phyloP scores from a whole-genome alignment of 352 stramenopile species.

The Phytopythium aichiense region DNA sequence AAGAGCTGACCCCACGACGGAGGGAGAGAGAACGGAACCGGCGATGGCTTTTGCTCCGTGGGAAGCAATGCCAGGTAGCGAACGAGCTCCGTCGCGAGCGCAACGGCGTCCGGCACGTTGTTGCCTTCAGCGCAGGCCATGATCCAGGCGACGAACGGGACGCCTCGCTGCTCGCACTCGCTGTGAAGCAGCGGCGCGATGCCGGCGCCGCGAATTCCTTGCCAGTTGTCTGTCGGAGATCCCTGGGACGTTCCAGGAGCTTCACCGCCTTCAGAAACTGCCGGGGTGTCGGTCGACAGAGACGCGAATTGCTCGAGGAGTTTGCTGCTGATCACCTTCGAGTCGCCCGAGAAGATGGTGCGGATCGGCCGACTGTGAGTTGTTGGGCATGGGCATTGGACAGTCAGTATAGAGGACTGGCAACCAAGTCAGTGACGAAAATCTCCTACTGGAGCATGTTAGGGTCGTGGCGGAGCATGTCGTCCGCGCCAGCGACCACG shows the following conservation, averaged over 20 bases:
- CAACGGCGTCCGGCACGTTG: slow-evolving; percentile 69
- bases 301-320: slow-evolving; percentile 40
- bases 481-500: slow-evolving; percentile 61
- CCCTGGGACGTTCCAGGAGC: neutral
- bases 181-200: slow-evolving; percentile 49
- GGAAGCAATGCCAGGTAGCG: slow-evolving; percentile 27
- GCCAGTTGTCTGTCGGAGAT: slow-evolving; percentile 21
- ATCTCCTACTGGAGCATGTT: slow-evolving; percentile 59
- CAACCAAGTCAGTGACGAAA: neutral
- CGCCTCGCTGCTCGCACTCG: slow-evolving; percentile 24
- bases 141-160: slow-evolving; percentile 53
- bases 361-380: slow-evolving; percentile 46
- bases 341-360: slow-evolving; percentile 39
- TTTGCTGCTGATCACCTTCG: slow-evolving; percentile 20
- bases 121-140: slow-evolving; percentile 75
- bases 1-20: slow-evolving; percentile 69
- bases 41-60: slow-evolving; percentile 1
- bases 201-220: slow-evolving; percentile 46
- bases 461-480: slow-evolving; percentile 77
- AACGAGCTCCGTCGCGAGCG: slow-evolving; percentile 48
- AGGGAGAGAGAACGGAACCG: slow-evolving; percentile 42
- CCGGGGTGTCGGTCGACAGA: slow-evolving; percentile 11
- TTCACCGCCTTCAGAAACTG: slow-evolving; percentile 6
- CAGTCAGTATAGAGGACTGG: neutral
- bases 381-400: neutral